These are phyloP conservation scores for Macrocybe gigantea DNA, from an alignment of 768 basidiomycete genomes.

Conservation along the genomic window DNA sequence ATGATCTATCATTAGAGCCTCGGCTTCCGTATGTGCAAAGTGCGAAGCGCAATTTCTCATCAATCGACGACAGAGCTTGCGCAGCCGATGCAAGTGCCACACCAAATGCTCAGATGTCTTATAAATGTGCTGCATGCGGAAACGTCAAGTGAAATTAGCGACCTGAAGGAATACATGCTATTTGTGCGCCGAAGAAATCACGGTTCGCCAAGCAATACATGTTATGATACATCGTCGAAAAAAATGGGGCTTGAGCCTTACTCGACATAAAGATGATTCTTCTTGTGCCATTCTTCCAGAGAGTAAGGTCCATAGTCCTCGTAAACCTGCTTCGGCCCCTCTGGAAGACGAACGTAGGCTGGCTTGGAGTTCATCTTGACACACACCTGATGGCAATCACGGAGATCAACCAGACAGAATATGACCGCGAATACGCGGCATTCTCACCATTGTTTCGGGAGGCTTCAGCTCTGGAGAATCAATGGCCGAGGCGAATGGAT, in stretches of 20 bases:
- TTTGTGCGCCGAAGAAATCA: too few species aligned
- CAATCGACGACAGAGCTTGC: too few species aligned
- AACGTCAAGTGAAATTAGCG: too few species aligned
- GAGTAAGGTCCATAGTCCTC: constrained; percentile 37
- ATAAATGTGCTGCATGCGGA: too few species aligned
- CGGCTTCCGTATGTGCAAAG: too few species aligned
- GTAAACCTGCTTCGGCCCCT: constrained; percentile 45
- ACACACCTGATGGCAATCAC: constrained; percentile 30
- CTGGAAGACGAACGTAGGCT: constrained; percentile 53
- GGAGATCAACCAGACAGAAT: neutral
- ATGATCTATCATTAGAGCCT: too few species aligned
- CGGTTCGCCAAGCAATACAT: too few species aligned
- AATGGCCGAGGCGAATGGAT: constrained; percentile 65
- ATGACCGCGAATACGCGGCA: neutral
- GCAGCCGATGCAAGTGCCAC: too few species aligned
- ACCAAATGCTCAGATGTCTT: too few species aligned
- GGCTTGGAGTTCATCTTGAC: constrained; percentile 46
- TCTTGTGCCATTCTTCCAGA: constrained; percentile 58
- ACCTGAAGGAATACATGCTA: too few species aligned
- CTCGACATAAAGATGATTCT: constrained; percentile 21
- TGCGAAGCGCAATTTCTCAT: too few species aligned
- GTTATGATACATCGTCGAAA: too few species aligned
- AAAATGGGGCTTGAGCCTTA: neutral
- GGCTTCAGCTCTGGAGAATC: constrained; percentile 51
- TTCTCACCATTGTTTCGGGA: constrained; percentile 45